Conservation (phyloP, 78 protist genomes). For the Tieghemostelium lacteum region DNA sequence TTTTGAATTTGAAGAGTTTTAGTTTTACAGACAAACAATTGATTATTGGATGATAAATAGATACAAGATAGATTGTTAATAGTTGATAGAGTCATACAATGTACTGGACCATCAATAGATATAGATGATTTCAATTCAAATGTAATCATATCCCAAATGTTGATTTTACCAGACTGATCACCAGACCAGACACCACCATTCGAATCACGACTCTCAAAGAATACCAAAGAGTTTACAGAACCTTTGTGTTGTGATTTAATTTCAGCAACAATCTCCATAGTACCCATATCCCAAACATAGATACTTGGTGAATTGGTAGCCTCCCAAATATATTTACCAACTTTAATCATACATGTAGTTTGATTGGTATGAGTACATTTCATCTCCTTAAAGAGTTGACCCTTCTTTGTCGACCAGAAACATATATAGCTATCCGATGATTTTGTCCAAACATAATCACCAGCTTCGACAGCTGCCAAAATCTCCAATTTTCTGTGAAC, state of each 20-base stretch:
- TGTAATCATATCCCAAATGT: conserved; percentile 49
- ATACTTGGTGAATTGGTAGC: conserved; percentile 1
- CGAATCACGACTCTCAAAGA: not conserved
- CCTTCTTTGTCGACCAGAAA: conserved; percentile 74
- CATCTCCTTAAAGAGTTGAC: conserved; percentile 23
- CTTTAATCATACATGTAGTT: conserved; percentile 31
- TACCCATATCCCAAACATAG: conserved; percentile 74
- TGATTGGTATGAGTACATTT: conserved; percentile 39
- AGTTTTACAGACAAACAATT: conserved; percentile 33
- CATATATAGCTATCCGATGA: conserved; percentile 23
- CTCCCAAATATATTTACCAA: conserved; percentile 57
- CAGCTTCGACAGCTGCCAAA: conserved; percentile 64
- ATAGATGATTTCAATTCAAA: conserved; percentile 8
- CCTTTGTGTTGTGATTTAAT: conserved; percentile 5
- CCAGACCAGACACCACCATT: conserved; percentile 18
- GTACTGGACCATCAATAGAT: not conserved
- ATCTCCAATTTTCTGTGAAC: conserved; percentile 58
- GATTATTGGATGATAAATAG: conserved; percentile 13
- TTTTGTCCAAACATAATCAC: conserved; percentile 74
- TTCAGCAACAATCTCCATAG: conserved; percentile 46
- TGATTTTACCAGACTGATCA: conserved; percentile 20
- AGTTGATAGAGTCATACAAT: not conserved
- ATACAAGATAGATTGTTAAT: not conserved
- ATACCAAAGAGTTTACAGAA: not conserved
- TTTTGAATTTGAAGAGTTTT: conserved; percentile 15